Base-by-base conservation (phyloP, 2,329 filamentous ascomycete genomes). In the Aspergillus aculeatinus region DNA sequence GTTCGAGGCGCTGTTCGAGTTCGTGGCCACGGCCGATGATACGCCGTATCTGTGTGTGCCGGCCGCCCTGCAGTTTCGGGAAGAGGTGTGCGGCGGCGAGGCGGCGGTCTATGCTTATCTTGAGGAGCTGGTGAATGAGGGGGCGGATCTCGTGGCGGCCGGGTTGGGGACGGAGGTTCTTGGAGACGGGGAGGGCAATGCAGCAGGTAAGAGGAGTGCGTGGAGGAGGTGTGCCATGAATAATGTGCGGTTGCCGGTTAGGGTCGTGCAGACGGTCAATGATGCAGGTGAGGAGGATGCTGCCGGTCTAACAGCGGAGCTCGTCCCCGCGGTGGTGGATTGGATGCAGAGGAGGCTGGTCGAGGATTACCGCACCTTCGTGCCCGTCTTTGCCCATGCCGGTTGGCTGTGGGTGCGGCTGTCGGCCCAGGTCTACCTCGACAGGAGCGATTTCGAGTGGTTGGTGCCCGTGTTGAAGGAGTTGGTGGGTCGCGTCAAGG, bases 381-480 rank as follows among this genome's bases (percentile, higher is more conserved):
- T 95, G 55, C 81, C 87, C 1, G 70, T 90, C 2, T 86, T 86
- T 59, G 74, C 82, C 9, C 86, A 92, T 65, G 81, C 77, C 0
- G 83, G 82, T 0, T 81, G 81, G 56, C 84, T 88, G 72, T 96
- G 89, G 89, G 80, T 83, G 0, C 80, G 94, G 52, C 70, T 96
- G 51, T 92, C 89, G 71, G 91, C 85, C 14, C 92, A 96, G 80
- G 83, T 95, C 0, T 98, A 95, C 72, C 76, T 97, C n/a, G 91
- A 91, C 27, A 72, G 88, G 64, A 81, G 81, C 12, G 92, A 97
- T 74, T 96, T 95, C 70, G 85, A 89, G 71, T 90, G 85, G 84
- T 82, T 83, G 4, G 90, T 82, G 0, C 71, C 79, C 54, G 78
- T 83, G 9, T 73, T 95, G 68, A 83, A 84, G 70, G 77, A 79